These are phyloP conservation scores for Podospora anserina DNA, from an alignment of 495 filamentous ascomycete species.

Conservation along the genomic window DNA sequence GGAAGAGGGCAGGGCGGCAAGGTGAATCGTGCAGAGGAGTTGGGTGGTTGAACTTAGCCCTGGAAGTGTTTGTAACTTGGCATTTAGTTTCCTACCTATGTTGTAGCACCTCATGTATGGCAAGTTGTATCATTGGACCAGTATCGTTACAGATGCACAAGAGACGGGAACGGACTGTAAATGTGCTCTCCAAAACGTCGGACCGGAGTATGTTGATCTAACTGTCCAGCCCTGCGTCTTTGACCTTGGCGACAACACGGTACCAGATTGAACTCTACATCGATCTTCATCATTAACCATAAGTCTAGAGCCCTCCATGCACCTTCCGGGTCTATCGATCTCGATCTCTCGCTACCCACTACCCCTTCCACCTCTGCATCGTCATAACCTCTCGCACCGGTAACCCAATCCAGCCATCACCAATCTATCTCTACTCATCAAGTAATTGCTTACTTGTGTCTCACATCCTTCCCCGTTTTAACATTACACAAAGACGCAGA, in stretches of 20 bases:
- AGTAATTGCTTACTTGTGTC: not conserved
- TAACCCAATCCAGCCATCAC: not conserved
- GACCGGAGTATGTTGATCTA: not conserved
- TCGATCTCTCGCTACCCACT: not conserved
- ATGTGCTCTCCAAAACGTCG: not conserved
- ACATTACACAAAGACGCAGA: not conserved
- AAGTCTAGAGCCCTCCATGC: not conserved
- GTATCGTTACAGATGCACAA: not conserved
- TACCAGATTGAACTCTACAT: not conserved
- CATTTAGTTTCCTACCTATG: too few species aligned
- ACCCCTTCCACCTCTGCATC: not conserved
- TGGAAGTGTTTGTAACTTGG: too few species aligned
- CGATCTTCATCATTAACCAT: not conserved
- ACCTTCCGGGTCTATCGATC: not conserved
- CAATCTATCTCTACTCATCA: not conserved
- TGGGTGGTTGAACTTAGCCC: too few species aligned
- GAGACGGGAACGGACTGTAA: not conserved
- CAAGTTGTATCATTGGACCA: not conserved
- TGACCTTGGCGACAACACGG: not conserved
- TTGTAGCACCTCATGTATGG: too few species aligned
- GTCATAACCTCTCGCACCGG: not conserved
- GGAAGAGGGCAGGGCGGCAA: too few species aligned
- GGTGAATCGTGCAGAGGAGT: too few species aligned
- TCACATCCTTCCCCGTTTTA: not conserved
- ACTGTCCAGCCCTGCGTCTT: not conserved